Percentiles rank a stretch among this genome's conserved stretches.
phyloP scores from a whole-genome alignment of 2,329 filamentous ascomycete species.

The Xylaria multiplex region DNA sequence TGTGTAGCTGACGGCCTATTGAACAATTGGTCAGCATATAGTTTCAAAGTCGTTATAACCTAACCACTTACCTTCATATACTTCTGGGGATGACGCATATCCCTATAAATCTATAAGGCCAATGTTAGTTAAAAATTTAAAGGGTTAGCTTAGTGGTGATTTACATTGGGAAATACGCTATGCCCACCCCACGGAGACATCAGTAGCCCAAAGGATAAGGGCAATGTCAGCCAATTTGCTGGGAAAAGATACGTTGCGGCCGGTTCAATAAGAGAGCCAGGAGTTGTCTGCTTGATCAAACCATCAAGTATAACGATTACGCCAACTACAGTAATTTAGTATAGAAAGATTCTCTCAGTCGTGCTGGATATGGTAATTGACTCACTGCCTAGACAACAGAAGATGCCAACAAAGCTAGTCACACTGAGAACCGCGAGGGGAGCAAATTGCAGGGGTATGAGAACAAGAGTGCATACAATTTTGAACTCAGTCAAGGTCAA shows the following conservation, averaged over 20 bases:
- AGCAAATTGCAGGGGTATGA: slow-evolving; percentile 85
- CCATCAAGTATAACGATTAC: slow-evolving; percentile 85
- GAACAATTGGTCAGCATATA: slow-evolving; percentile 33
- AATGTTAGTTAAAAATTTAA: slow-evolving; percentile 29
- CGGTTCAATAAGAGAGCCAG: slow-evolving; percentile 85
- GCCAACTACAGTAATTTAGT: slow-evolving; percentile 68
- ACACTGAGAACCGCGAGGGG: slow-evolving; percentile 87
- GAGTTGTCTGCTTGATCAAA: slow-evolving; percentile 79
- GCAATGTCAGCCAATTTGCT: slow-evolving; percentile 84
- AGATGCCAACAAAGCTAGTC: slow-evolving; percentile 91
- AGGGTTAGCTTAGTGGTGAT: slow-evolving; percentile 26
- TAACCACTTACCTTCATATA: slow-evolving; percentile 60
- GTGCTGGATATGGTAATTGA: slow-evolving; percentile 44
- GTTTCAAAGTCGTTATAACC: neutral
- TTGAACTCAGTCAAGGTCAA: slow-evolving; percentile 80
- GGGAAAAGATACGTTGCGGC: slow-evolving; percentile 85
- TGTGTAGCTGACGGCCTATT: slow-evolving; percentile 77
- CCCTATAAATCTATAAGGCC: slow-evolving; percentile 63
- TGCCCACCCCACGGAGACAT: slow-evolving; percentile 79
- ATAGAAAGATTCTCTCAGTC: slow-evolving; percentile 20
- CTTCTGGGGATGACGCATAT: slow-evolving; percentile 80
- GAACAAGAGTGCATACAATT: slow-evolving; percentile 78
- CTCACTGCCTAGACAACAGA: slow-evolving; percentile 88
- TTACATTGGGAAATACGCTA: slow-evolving; percentile 80
- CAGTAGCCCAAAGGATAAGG: slow-evolving; percentile 87